Evolutionary conservation across 2,329 filamentous ascomycete species (phyloP).

Genomic region (Curvularia spicifera): DNA sequence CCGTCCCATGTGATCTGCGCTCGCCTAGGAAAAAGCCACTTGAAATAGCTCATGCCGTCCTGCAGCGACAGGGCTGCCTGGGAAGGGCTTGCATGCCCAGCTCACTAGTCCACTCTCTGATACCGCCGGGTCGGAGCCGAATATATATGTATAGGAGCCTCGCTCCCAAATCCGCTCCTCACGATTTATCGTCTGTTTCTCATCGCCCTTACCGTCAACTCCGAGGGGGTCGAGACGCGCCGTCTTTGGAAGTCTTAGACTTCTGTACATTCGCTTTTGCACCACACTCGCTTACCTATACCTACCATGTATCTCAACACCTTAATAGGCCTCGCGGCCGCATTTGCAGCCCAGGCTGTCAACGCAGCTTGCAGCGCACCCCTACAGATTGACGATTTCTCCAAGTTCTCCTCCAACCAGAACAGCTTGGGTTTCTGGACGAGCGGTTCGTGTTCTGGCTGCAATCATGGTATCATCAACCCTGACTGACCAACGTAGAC

Average conservation of each 20-base stretch:
- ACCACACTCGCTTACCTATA: slow-evolving; percentile 34
- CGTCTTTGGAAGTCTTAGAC: slow-evolving; percentile 37
- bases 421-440: slow-evolving; percentile 48
- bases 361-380: slow-evolving; percentile 46
- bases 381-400: slow-evolving; percentile 50
- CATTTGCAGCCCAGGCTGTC: slow-evolving; percentile 32
- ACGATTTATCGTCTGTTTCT: slow-evolving; percentile 33
- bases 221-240: slow-evolving; percentile 25
- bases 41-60: slow-evolving; percentile 30
- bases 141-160: slow-evolving; percentile 34
- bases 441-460: slow-evolving; percentile 35
- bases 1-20: slow-evolving; percentile 25
- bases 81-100: slow-evolving; percentile 35
- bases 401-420: slow-evolving; percentile 44
- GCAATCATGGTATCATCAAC: too few relatives aligned
- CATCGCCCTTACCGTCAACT: slow-evolving; percentile 22
- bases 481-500: slow-evolving; percentile 48
- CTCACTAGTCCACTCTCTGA: slow-evolving; percentile 31
- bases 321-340: slow-evolving; percentile 45
- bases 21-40: slow-evolving; percentile 20
- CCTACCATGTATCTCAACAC: slow-evolving; percentile 39
- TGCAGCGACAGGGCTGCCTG: slow-evolving; percentile 23
- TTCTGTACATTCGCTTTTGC: slow-evolving; percentile 50
- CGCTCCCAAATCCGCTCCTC: slow-evolving; percentile 8
- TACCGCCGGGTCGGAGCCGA: slow-evolving; percentile 22